A percentile compares a stretch with the other conserved stretches of the same genome.
Evolutionary conservation across 495 filamentous ascomycete genomes (phyloP).

Genomic region (Aspergillus campestris): DNA sequence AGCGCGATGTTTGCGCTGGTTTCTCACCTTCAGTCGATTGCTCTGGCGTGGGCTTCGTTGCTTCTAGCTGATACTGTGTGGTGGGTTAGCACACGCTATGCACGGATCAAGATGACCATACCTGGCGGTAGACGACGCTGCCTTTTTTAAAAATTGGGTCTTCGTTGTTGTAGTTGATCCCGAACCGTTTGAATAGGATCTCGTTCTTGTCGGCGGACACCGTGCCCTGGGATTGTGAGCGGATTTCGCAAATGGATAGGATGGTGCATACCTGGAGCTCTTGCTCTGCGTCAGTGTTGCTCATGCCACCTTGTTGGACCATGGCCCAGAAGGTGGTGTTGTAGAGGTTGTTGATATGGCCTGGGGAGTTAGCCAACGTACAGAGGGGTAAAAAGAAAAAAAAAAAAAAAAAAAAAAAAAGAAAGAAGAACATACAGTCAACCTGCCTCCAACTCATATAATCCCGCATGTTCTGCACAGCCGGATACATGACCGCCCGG

Average conservation of each 20-base stretch:
- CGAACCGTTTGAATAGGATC: constrained; percentile 81
- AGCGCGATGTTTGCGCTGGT: constrained; percentile 50
- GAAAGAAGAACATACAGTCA: constrained; percentile 59
- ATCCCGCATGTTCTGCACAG: constrained; percentile 68
- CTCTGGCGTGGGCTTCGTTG: constrained; percentile 13
- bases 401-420: constrained; percentile 1
- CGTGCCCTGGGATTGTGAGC: constrained; percentile 52
- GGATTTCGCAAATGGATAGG: not conserved
- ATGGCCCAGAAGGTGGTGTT: constrained; percentile 96
- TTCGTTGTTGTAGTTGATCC: constrained; percentile 97
- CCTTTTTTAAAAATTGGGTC: constrained; percentile 88
- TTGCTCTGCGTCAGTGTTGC: constrained; percentile 67
- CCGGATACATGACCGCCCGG: constrained; percentile 80
- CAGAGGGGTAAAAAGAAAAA: constrained; percentile 1
- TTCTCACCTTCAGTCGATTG: constrained; percentile 10
- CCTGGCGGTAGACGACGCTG: constrained; percentile 78
- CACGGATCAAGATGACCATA: constrained; percentile 21
- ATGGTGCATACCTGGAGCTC: constrained; percentile 50
- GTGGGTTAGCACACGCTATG: not conserved
- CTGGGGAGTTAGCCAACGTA: constrained; percentile 27
- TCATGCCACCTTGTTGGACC: constrained; percentile 67
- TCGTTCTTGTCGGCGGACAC: constrained; percentile 86
- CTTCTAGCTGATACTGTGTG: constrained; percentile 33
- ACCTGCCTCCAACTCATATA: constrained; percentile 97
- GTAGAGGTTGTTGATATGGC: constrained; percentile 96